phyloP scores from a whole-genome alignment of 2,329 filamentous ascomycete species.

The Coleophoma crateriformis region DNA sequence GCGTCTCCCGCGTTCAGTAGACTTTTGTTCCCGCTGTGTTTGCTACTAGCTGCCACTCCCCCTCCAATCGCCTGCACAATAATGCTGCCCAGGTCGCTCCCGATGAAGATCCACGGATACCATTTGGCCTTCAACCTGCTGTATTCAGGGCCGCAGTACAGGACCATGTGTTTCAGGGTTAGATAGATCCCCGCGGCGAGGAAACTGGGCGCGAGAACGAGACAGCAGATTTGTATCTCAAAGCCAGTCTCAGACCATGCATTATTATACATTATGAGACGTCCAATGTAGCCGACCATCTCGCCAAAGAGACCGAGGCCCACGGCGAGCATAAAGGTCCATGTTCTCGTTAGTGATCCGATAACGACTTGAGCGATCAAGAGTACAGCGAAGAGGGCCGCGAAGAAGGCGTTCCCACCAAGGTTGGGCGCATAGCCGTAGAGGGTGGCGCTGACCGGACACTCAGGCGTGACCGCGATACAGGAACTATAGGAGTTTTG shows the following conservation, averaged over 20 bases:
- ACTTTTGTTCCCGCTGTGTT: not conserved
- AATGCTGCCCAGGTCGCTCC: constrained; percentile 49
- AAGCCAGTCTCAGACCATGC: constrained; percentile 47
- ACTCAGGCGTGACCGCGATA: constrained; percentile 33
- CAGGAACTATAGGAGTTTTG: constrained; percentile 19
- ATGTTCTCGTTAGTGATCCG: constrained; percentile 44
- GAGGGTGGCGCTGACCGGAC: constrained; percentile 45
- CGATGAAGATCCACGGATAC: constrained; percentile 56
- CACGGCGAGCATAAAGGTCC: constrained; percentile 43
- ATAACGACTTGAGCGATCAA: constrained; percentile 31
- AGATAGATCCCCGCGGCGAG: constrained; percentile 58
- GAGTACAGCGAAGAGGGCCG: constrained; percentile 39
- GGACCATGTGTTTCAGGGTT: constrained; percentile 53
- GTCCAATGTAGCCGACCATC: constrained; percentile 47
- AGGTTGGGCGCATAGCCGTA: constrained; percentile 48
- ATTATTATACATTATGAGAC: constrained; percentile 43
- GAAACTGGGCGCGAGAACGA: constrained; percentile 44
- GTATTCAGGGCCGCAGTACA: constrained; percentile 40
- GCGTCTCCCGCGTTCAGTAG: constrained; percentile 26
- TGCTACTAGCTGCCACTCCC: constrained; percentile 38
- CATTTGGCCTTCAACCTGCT: constrained; percentile 43
- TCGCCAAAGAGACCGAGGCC: constrained; percentile 45
- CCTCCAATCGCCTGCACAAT: constrained; percentile 53
- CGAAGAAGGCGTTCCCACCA: constrained; percentile 48
- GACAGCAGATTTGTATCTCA: constrained; percentile 51